Evolutionary conservation across 2,329 filamentous ascomycete genomes (phyloP), one percentile per base, ranked within the genome.

Genomic region (Ophiocordyceps camponoti-saundersi): DNA sequence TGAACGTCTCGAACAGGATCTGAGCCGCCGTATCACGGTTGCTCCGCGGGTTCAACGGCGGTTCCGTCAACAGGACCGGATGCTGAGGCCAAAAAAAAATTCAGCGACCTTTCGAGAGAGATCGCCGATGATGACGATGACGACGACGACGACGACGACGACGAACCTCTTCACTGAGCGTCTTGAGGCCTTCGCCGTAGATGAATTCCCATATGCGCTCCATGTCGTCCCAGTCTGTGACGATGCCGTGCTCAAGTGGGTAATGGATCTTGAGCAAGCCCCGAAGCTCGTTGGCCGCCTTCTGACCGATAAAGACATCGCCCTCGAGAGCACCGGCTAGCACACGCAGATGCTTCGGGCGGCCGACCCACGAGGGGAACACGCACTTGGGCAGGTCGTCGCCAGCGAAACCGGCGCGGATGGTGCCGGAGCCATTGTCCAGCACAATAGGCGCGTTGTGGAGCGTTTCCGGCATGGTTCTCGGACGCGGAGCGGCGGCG

Each of bases 191-290:
- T 60, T 95, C 90, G 48, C 85, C 85, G 63, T 96, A 98, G 46
- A 98, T 88, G 60, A 94, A 92, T 58, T 93, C 85, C 92, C 92
- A 98, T 67, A 98, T 98, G 69, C 87, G 81, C 71, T 98, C 92
- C 92, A 98, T 98, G 61, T 98, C 92, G 61, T 96, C 92, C 92
- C 92, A 98, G 65, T 98, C 88, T 55, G 92, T 98, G 52, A 98
- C 92, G 58, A 98, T 93, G 56, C 92, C 92, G 63, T 98, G 92
- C 68, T 96, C 92, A 47, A 98, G 70, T 42, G 92, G 92, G 62
- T 96, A 96, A 53, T 80, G 77, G 57, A 98, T 95, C 75, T 96
- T 98, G 56, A 98, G 74, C 51, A 98, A 70, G 3, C 92, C 92
- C 59, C 90, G 80, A 58, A 95, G 73, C 60, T 96, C 89, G 56